Base-by-base conservation (phyloP, 176 grass and related monocot genomes). In the Hyparrhenia diplandra region DNA sequence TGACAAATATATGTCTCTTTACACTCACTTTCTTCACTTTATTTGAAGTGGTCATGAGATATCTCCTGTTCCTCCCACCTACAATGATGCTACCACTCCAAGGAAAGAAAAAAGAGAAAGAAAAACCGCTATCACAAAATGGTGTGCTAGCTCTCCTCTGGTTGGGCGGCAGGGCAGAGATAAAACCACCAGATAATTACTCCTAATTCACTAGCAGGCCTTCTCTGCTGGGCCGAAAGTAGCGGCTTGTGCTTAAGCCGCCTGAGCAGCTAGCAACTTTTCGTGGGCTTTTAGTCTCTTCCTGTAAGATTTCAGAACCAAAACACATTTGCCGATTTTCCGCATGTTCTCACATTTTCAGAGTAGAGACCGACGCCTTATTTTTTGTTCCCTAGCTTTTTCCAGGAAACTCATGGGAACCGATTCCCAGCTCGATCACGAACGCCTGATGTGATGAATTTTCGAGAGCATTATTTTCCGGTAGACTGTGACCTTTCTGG, bases 121-220 rank as follows among this genome's bases (percentile, higher is more conserved):
- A 14, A 79, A 79, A 52, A 51, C 20, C 77, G 20, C 30, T 37
- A 31, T 14, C 8, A 37, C 3, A 16, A 62, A 64, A 64, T 4
- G 25, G 9, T 3, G 58, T 18, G 23, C 40, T 42, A 42, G 10
- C 39, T 32, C 24, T 14, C 11, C 21, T 14, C 18, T 3, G 14
- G 4, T 8, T 23, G 2, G 2, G 40, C 62, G 5, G 4, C 17
- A 13, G 1, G 0, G 5, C 51, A 35, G 36, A 67, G 51, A 79
- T 23, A 80, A 80, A 80, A 80, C 77, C 77, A 17, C 64, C 46
- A 18, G 77, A 79, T 57, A 57, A 79, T n/a, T 57, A 57, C 21
- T 57, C 52, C 21, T 10, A 80, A 55, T 68, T 80, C 21, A 32
- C n/a, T 37, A 80, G 36, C 8, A 29, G 64, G 45, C 45, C 45